These are phyloP conservation scores for Casuarina cunninghamiana DNA, from an alignment of 306 rosid species.

Conservation along the genomic window DNA sequence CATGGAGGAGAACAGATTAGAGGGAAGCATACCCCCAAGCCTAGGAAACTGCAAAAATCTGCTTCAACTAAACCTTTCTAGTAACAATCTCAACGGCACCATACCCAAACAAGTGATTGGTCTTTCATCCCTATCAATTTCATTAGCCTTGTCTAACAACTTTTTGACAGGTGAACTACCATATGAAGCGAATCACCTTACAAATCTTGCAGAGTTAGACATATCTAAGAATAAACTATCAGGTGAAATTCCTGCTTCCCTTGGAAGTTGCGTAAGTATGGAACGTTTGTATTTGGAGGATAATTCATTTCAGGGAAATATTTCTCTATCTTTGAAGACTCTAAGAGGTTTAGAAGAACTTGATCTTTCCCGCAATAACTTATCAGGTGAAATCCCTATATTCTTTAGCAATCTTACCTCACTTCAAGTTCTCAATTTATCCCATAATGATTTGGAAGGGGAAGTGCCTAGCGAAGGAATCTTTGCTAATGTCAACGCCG, in stretches of 20 bases:
- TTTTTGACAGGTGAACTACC: constrained; percentile 35
- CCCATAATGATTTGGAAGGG: constrained; percentile 40
- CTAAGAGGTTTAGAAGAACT: constrained; percentile 39
- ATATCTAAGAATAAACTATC: constrained; percentile 36
- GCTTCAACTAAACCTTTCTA: too few species aligned
- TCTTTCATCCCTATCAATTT: constrained; percentile 37
- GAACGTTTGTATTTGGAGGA: constrained; percentile 33
- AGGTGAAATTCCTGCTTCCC: constrained; percentile 35
- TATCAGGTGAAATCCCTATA: constrained; percentile 41
- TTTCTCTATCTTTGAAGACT: constrained; percentile 26
- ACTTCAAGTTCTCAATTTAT: constrained; percentile 33
- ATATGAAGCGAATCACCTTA: constrained; percentile 29
- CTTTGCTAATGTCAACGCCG: constrained; percentile 26
- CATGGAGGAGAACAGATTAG: too few species aligned
- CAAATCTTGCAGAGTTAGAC: constrained; percentile 25
- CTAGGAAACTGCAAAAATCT: too few species aligned
- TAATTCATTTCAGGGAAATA: constrained; percentile 36
- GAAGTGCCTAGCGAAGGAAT: constrained; percentile 36
- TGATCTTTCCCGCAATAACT: constrained; percentile 36
- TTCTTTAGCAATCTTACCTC: constrained; percentile 23
- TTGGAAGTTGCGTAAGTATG: constrained; percentile 35
- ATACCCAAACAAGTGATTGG: too few species aligned
- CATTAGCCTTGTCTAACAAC: constrained; percentile 39
- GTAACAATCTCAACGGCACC: too few species aligned
- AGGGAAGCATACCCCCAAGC: too few species aligned